phyloP scores from a whole-genome alignment of 2,329 filamentous ascomycete genomes.

The Fusarium paranaense region DNA sequence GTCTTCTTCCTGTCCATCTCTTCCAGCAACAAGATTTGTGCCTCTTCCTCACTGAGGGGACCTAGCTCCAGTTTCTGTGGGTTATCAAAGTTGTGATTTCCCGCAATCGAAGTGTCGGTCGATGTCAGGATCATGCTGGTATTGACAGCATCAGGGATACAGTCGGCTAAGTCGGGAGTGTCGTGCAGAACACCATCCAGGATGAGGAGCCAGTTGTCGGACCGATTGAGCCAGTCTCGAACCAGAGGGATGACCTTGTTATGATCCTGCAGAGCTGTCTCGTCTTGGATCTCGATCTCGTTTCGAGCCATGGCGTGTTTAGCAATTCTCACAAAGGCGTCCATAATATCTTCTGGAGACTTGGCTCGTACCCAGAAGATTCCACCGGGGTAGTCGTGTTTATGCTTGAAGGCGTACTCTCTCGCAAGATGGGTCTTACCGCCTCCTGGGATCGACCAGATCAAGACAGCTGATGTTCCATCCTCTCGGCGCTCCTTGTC shows the following conservation, averaged over 20 bases:
- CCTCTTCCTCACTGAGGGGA: constrained; percentile 30
- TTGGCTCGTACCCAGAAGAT: constrained; percentile 43
- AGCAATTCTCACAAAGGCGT: constrained; percentile 40
- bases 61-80: constrained; percentile 40
- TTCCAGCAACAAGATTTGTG: constrained; percentile 33
- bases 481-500: constrained; percentile 27
- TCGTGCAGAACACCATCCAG: constrained; percentile 39
- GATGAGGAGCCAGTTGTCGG: constrained; percentile 41
- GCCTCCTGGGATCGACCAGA: constrained; percentile 40
- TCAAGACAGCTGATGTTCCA: constrained; percentile 39
- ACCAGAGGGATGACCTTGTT: constrained; percentile 30
- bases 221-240: constrained; percentile 35
- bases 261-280: constrained; percentile 29
- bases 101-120: constrained; percentile 40
- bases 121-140: constrained; percentile 41
- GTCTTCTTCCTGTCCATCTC: constrained; percentile 40
- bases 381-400: constrained; percentile 36
- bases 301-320: constrained; percentile 28
- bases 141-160: constrained; percentile 38
- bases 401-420: constrained; percentile 40
- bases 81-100: constrained; percentile 37
- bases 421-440: constrained; percentile 41
- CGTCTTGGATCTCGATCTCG: constrained; percentile 24
- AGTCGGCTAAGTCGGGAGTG: constrained; percentile 26
- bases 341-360: constrained; percentile 40